phyloP scores from a whole-genome alignment of 345 rosid genomes.

The Eucalyptus microcorys region DNA sequence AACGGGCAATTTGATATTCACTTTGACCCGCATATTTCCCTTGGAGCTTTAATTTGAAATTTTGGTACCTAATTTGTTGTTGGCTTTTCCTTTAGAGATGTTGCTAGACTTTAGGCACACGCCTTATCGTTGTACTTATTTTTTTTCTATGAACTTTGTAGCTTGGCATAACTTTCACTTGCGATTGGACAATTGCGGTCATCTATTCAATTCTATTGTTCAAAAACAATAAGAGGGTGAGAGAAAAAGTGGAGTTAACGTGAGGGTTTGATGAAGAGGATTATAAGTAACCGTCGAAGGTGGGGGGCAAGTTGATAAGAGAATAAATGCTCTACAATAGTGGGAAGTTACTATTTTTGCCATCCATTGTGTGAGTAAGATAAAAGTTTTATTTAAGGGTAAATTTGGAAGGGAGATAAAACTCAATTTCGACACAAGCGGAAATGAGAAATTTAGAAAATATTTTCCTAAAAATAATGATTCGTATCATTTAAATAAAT shows the following conservation, averaged over 20 bases:
- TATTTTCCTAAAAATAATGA: too few relatives aligned
- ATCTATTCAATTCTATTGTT: neutral
- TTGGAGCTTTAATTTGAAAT: neutral
- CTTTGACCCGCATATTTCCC: neutral
- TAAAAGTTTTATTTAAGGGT: neutral
- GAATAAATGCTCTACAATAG: neutral
- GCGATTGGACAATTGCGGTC: neutral
- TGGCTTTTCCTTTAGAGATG: neutral
- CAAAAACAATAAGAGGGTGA: neutral
- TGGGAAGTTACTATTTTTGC: neutral
- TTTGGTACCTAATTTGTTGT: neutral
- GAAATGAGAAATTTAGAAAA: too few relatives aligned
- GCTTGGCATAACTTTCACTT: neutral
- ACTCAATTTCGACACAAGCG: rapidly evolving
- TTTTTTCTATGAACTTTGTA: too few relatives aligned
- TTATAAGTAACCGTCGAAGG: neutral
- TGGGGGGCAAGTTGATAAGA: neutral
- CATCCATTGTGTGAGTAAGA: neutral
- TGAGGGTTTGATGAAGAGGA: neutral
- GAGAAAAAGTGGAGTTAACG: neutral
- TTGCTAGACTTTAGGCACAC: too few relatives aligned
- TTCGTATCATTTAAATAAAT: too few relatives aligned
- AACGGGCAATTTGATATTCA: neutral
- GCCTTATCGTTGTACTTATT: too few relatives aligned
- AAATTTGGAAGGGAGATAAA: neutral